Evolutionary conservation across 208 protist genomes (phyloP).

Genomic region (Kentomonas sorsogonicus): DNA sequence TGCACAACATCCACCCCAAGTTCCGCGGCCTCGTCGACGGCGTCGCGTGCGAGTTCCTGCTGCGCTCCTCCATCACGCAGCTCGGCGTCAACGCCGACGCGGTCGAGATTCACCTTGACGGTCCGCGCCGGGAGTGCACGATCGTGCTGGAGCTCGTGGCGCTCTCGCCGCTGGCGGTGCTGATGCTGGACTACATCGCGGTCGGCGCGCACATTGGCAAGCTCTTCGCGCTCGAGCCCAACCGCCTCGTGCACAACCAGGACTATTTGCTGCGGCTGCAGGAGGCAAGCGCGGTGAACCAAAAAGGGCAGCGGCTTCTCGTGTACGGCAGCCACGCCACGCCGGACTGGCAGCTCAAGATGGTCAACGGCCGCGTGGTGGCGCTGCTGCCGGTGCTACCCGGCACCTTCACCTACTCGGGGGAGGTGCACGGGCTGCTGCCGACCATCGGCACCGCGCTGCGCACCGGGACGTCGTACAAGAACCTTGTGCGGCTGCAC

Average conservation of each 20-base stretch:
- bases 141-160: constrained; percentile 68
- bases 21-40: constrained; percentile 68
- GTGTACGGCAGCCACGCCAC: constrained; percentile 60
- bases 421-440: constrained; percentile 79
- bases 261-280: constrained; percentile 78
- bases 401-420: constrained; percentile 74
- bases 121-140: constrained; percentile 19
- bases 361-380: constrained; percentile 77
- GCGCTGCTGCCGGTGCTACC: constrained; percentile 78
- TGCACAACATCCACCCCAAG: constrained; percentile 55
- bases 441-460: constrained; percentile 84
- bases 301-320: constrained; percentile 64
- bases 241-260: constrained; percentile 63
- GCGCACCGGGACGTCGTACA: constrained; percentile 57
- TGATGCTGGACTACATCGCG: constrained; percentile 80
- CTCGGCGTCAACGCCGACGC: constrained; percentile 83
- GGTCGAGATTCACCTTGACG: constrained; percentile 50
- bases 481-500: constrained; percentile 84
- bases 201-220: constrained; percentile 81
- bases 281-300: constrained; percentile 56
- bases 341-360: constrained; percentile 66
- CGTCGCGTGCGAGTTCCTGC: constrained; percentile 70
- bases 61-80: constrained; percentile 86
- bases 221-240: constrained; percentile 75
- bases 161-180: constrained; percentile 70